phyloP scores from a whole-genome alignment of 768 basidiomycete genomes.

The Macrolepiota albuminosa region DNA sequence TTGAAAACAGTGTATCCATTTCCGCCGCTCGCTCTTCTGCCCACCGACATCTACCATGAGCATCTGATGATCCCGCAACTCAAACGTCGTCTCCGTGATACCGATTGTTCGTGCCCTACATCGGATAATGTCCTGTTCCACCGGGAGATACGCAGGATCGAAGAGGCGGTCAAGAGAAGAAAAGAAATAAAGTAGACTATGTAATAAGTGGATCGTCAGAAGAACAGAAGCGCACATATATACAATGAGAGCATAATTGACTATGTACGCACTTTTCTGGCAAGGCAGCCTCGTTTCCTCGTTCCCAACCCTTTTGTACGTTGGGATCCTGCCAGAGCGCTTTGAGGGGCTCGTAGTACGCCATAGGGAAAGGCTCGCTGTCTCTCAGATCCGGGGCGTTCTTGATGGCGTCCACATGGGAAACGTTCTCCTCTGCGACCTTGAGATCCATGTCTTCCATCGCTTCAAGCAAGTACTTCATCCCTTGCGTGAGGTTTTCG shows the following conservation, averaged over 20 bases:
- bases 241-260: neutral
- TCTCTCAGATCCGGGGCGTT: constrained; percentile 69
- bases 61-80: constrained; percentile 75
- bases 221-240: neutral
- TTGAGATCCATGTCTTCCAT: constrained; percentile 87
- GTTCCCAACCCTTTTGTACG: constrained; percentile 68
- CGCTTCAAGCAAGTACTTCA: constrained; percentile 77
- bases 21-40: constrained; percentile 89
- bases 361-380: constrained; percentile 71
- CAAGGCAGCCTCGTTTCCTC: constrained; percentile 87
- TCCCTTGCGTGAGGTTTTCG: constrained; percentile 84
- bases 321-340: constrained; percentile 73
- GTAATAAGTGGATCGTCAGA: constrained; percentile 6
- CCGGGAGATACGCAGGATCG: constrained; percentile 63
- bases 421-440: constrained; percentile 56
- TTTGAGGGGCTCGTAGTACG: constrained; percentile 63
- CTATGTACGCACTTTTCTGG: constrained; percentile 68
- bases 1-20: constrained; percentile 95
- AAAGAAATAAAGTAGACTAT: constrained; percentile 73
- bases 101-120: constrained; percentile 86
- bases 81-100: constrained; percentile 85
- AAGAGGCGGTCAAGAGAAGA: constrained; percentile 78
- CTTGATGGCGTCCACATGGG: constrained; percentile 59
- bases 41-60: constrained; percentile 93
- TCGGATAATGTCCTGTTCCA: constrained; percentile 84